Base-by-base conservation (phyloP, 1,139 yeast species). In the Hemisphaericaspora xylofermentans region DNA sequence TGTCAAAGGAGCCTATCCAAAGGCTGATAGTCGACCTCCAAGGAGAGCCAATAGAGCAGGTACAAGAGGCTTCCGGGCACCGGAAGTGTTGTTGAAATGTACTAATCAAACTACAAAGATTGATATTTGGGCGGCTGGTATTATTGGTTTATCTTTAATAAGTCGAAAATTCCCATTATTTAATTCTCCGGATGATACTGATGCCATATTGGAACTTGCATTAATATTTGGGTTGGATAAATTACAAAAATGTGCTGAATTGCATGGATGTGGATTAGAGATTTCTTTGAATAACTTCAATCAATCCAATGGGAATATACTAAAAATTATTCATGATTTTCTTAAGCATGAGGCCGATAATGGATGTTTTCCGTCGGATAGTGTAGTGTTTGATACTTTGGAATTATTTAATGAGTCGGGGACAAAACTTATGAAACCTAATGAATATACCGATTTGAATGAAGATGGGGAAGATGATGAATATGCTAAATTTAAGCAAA, bases 1-100 rank as follows among this genome's bases (percentile, higher is more conserved):
- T 43, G 58, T 71, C 34, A 69, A 77, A 35, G 81, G 82, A 35
- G 95, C 94, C 3, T 86, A 84, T 54, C 85, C 89, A 6, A 86
- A 84, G 54, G 84, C 84, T 50, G 95, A 88, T 61, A 80, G 80
- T 44, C 70, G 98, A 47, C 88, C 95, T 1, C 89, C 95, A 1
- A 76, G 96, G 55, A 74, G 98, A 45, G 98, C 98, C 1, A 93
- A 93, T 57, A 80, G 99, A 54, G 98, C 98, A 1, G 99, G 99
- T 2, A 94, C 99, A 0, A 76, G 98, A 53, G 98, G 98, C 0
- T 89, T 89, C 58, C 74, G 98, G 50, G 96, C 98, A 0, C 97
- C 97, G 0, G 98, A 89, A 59, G 97, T 89, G 2, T 67, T 91
- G 44, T 77, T 89, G 63, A 88, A 88, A 60, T 89, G 98, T 61